Conservation (phyloP, 805 yeast species). For the Candida verbasci region DNA sequence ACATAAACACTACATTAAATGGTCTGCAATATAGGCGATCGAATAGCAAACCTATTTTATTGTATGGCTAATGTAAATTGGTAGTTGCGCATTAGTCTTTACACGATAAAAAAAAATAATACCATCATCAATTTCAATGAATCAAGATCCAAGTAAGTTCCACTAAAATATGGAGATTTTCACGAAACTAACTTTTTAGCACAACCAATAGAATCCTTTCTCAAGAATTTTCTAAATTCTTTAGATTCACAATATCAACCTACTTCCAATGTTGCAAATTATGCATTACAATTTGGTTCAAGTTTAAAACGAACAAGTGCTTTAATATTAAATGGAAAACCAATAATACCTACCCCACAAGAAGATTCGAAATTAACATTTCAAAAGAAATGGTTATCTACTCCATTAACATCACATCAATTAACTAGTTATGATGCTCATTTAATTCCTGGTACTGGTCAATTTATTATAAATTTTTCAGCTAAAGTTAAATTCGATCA, state of each 20-base stretch:
- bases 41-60: no score
- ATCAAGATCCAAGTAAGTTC: conserved; percentile 11
- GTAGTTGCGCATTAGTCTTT: neutral
- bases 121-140: conserved; percentile 1
- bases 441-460: conserved; percentile 60
- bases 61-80: no score
- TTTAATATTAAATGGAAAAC: conserved; percentile 56
- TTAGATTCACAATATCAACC: conserved; percentile 33
- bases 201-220: conserved; percentile 36
- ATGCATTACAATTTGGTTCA: conserved; percentile 44
- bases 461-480: conserved; percentile 47
- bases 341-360: conserved; percentile 31
- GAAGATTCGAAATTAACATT: conserved; percentile 40
- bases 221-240: conserved; percentile 29
- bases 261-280: conserved; percentile 30
- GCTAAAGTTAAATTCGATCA: conserved; percentile 73
- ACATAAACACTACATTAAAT: no score
- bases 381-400: conserved; percentile 54
- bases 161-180: neutral
- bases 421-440: conserved; percentile 65
- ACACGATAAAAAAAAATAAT: conserved; percentile 1
- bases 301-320: conserved; percentile 50
- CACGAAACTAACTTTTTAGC: conserved; percentile 17
- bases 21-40: no score
- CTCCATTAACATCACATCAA: conserved; percentile 59